Evolutionary conservation across 2,329 filamentous ascomycete genomes (phyloP), one percentile per base, ranked within the genome.

Genomic region (Arthroderma sp.): DNA sequence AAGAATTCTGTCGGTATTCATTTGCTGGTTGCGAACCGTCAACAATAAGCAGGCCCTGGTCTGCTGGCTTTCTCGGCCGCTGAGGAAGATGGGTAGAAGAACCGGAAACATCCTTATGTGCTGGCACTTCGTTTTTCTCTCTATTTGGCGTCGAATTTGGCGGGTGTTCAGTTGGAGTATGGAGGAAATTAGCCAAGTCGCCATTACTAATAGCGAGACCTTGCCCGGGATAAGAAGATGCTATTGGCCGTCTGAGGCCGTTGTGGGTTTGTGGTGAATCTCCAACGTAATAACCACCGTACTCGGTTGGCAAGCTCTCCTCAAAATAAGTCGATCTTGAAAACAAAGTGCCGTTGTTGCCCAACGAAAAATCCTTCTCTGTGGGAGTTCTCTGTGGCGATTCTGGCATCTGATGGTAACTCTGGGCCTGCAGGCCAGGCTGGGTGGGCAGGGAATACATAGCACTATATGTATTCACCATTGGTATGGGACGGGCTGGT

Each of bases 251-350:
- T 27, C 66, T 62, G 29, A 15, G 4, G 44, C 65, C 61, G 49
- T 64, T 65, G 44, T 65, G 62, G 38, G 66, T 48, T 40, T 67
- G 67, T 27, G 65, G 63, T 8, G 66, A 64, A 38, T 62, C 65
- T 38, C 62, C 61, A 34, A 70, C 52, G 50, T 69, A 70, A 51
- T 71, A 71, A 22, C 66, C 61, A 48, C 67, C 54, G 50, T 67
- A 67, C 40, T 71, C 68, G n/a, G 63, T 56, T 6, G 60, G 51
- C 38, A 62, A 54, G 45, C 49, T 60, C 43, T 67, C 66, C 46
- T 66, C 65, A 43, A 57, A 50, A 31, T 57, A 63, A 2, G 55
- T 55, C 6, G 59, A 53, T 29, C 53, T 55, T 33, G 59, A 57
- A 44, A 55, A 58, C 29, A 60, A 58, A 40, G 61, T 48, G 40